Percentiles rank a stretch among this genome's conserved stretches.
Evolutionary conservation across 495 filamentous ascomycete species (phyloP).

Genomic region (Margaritispora aquatica): DNA sequence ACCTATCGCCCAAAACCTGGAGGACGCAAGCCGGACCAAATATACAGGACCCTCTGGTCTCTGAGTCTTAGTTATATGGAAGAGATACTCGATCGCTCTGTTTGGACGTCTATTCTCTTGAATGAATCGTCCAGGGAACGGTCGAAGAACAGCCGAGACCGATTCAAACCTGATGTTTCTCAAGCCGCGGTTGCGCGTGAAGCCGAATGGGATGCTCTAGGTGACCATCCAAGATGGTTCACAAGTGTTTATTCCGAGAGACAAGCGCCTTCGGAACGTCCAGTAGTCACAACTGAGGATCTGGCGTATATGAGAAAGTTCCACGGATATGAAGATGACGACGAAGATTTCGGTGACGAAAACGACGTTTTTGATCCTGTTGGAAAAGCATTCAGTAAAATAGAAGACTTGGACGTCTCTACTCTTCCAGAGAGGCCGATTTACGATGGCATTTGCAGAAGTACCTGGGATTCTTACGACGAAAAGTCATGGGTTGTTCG

Average conservation of each 20-base stretch:
- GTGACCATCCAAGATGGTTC: neutral
- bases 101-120: neutral
- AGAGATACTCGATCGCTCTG: neutral
- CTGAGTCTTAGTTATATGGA: neutral
- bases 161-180: neutral
- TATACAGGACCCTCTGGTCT: neutral
- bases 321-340: neutral
- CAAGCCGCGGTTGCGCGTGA: neutral
- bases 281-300: neutral
- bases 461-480: neutral
- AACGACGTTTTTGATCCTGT: too few species aligned
- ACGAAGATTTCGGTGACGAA: too few species aligned
- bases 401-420: neutral
- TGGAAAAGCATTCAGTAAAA: too few species aligned
- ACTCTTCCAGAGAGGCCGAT: neutral
- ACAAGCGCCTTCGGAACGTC: neutral
- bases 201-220: neutral
- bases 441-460: neutral
- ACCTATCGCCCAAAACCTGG: neutral
- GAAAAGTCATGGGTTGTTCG: neutral
- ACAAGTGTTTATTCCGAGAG: neutral
- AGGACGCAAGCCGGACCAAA: neutral
- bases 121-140: neutral
- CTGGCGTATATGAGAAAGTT: neutral
- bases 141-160: neutral